Evolutionary conservation across 306 rosid genomes (phyloP), one percentile per base, ranked within the genome.

Genomic region (Cucurbita argyrosperma): DNA sequence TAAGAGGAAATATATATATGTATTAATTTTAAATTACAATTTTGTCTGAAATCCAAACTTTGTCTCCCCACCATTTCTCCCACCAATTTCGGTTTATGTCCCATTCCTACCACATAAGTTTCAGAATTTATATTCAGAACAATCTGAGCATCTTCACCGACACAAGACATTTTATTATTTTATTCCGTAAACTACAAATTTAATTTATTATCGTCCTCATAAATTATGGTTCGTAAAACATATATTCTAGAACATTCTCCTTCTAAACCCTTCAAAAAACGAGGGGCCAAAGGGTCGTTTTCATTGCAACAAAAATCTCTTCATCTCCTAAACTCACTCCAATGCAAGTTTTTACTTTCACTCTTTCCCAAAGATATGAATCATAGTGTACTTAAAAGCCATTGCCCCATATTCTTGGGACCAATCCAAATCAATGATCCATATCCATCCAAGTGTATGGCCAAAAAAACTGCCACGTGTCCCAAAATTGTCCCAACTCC

Each of bases 391-490:
- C 14, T 62, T 37, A 62, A 62, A 43, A 43, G 60, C 46, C 60
- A 11, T 16, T 30, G 74, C 30, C 74, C 74, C 59, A 49, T 26
- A 37, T 50, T 1, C 51, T 30, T 56, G 26, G 74, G 45, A 16
- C 46, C 59, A 11, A 69, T 47, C 14, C 18, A 26, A 23, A 69
- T 47, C 43, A 69, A 47, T 26, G 43, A 51, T 49, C 16, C 74
- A 70, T 37, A 50, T 70, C 6, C 74, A 15, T 51, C 30, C 74
- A 70, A 70, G 59, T 70, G 60, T 70, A 15, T 50, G 74, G 47
- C 15, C 8, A 14, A 30, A 1, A 4, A 12, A 35, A 26, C 21
- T 35, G 74, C 60, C 74, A 70, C 74, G 4, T 49, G 23, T 5
- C 3, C 16, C 26, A 30, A 3, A 53, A 53, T 53, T 16, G 4